Base-by-base conservation (phyloP, 2,329 filamentous ascomycete genomes). In the Pseudogymnoascus sp. region DNA sequence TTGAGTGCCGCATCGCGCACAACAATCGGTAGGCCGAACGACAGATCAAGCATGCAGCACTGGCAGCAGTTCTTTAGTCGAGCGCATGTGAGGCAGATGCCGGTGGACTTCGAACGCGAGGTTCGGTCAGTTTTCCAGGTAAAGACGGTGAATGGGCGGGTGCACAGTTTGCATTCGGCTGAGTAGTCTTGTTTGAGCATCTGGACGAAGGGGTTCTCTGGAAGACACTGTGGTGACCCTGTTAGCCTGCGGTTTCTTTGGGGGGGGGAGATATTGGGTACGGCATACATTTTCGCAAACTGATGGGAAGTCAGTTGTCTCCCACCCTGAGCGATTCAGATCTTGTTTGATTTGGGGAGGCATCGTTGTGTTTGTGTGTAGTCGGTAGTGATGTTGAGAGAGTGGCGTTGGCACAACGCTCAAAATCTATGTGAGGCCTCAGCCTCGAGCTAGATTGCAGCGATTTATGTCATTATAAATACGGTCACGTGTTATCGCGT, bases 1-100 rank as follows among this genome's bases (percentile, higher is more conserved):
- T 97, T 97, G 67, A 99, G 81, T 4, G 96, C 95, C 2, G 95
- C 95, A 80, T 99, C 95, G 73, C 95, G 87, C 64, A 99, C 90
- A 13, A 93, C 90, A 72, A 99, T 96, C 10, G 95, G 95, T 29
- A 99, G 81, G 24, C 95, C 96, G 72, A 97, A 99, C 11, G 91
- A 93, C 65, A 99, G 79, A 81, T 99, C 95, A 62, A 99, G 87
- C 91, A 97, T 97, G 80, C 95, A 99, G 78, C 89, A 93, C 79
- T 99, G 95, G 73, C 95, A 99, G 80, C 95, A 97, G 79, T 99
- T 99, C 78, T 99, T 99, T 68, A 97, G 82, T 50, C 95, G 89
- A 21, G 95, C 93, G 80, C 95, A 99, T 42, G 95, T 99, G 24
- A 99, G 82, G 76, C 95, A 99, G 71, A 97, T 96, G 71, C 91